Percentiles rank a stretch among this genome's conserved stretches.
Conservation (phyloP, 805 yeast genomes). For the Pichia heedii region DNA sequence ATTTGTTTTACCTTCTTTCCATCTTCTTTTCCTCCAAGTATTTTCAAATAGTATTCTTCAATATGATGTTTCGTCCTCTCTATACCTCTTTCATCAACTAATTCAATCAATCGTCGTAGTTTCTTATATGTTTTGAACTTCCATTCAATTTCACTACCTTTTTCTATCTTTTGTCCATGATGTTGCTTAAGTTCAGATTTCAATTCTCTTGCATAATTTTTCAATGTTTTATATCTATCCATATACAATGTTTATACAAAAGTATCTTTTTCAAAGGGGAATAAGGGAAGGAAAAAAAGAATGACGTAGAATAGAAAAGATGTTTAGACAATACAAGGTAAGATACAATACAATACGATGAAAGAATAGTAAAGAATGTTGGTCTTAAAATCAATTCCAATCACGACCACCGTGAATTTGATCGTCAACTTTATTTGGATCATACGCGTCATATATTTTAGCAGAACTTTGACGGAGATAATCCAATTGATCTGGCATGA, state of each 20-base stretch:
- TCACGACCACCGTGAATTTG: conserved; percentile 11
- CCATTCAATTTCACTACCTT: conserved; percentile 4
- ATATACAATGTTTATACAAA: background rate
- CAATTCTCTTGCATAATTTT: conserved; percentile 2
- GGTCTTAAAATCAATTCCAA: conserved; percentile 1
- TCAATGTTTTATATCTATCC: background rate
- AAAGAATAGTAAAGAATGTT: too few species aligned
- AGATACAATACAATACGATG: too few species aligned
- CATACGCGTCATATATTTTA: conserved; percentile 16
- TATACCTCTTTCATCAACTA: background rate
- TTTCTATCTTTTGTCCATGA: conserved; percentile 5
- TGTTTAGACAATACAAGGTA: too few species aligned
- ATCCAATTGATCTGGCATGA: conserved; percentile 21
- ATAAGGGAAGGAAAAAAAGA: background rate
- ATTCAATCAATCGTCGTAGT: conserved; percentile 3
- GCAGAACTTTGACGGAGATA: conserved; percentile 18
- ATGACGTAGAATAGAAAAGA: too few species aligned
- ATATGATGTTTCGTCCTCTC: background rate
- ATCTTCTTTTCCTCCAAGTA: background rate
- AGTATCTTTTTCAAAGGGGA: background rate
- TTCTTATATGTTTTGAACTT: conserved; percentile 7
- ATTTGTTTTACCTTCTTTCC: background rate
- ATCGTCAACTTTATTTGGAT: conserved; percentile 4
- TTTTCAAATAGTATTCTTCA: background rate
- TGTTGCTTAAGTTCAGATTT: conserved; percentile 5